Percentiles rank a stretch among this genome's conserved stretches.
Evolutionary conservation across 2,329 filamentous ascomycete species (phyloP).

Genomic region (Alternaria brassicicola): DNA sequence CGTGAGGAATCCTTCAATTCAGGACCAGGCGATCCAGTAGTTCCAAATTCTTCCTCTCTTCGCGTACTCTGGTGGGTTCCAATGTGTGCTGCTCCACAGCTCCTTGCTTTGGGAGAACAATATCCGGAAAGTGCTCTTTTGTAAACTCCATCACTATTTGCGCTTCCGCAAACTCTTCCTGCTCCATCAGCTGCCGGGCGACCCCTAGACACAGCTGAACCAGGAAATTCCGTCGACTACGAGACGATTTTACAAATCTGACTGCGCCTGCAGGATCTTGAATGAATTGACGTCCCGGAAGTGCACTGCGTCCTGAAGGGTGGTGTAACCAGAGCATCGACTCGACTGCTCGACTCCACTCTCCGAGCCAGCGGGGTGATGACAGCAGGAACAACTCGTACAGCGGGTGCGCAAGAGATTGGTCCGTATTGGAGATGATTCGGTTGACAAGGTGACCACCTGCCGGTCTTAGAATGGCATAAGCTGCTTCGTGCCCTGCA

Average conservation of each 20-base stretch:
- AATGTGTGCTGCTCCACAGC: not conserved
- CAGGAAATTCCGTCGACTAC: conserved; percentile 27
- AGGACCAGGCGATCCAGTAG: conserved; percentile 34
- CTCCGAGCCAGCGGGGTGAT: conserved; percentile 28
- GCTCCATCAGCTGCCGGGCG: conserved; percentile 38
- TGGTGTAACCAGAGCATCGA: conserved; percentile 41
- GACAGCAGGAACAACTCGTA: conserved; percentile 37
- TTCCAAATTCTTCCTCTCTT: conserved; percentile 32
- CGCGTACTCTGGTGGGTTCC: conserved; percentile 4
- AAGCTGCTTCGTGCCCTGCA: conserved; percentile 13
- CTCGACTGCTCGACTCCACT: conserved; percentile 30
- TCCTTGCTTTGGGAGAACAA: conserved; percentile 29
- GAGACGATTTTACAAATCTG: conserved; percentile 10
- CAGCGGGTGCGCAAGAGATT: conserved; percentile 15
- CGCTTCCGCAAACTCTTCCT: conserved; percentile 37
- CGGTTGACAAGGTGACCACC: conserved; percentile 34
- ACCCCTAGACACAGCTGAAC: conserved; percentile 41
- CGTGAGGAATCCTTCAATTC: conserved; percentile 16
- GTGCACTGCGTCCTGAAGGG: conserved; percentile 27
- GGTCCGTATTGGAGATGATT: conserved; percentile 23
- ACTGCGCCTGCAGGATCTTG: conserved; percentile 27
- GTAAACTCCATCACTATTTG: conserved; percentile 39
- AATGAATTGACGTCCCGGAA: conserved; percentile 35
- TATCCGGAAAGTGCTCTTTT: conserved; percentile 39
- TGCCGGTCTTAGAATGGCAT: conserved; percentile 25